These are phyloP conservation scores for Boletus barrowsii DNA, from an alignment of 768 basidiomycete species.

Conservation along the genomic window DNA sequence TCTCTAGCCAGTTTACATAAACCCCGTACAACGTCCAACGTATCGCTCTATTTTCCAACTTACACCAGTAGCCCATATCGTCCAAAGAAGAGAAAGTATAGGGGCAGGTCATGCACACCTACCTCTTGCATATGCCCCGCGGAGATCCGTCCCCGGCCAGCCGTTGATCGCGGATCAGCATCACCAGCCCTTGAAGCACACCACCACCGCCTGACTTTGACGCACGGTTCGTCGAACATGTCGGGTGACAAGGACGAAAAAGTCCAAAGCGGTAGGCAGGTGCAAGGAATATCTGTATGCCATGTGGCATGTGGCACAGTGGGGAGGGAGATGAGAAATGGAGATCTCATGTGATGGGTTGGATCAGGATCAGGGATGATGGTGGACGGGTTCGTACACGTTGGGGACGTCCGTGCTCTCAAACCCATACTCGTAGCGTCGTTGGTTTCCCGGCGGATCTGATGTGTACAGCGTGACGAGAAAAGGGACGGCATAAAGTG, in stretches of 20 bases:
- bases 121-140: slow-evolving; percentile 9
- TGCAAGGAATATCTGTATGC: slow-evolving; percentile 5
- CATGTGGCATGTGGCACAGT: background rate
- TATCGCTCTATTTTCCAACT: background rate
- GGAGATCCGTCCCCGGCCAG: slow-evolving; percentile 9
- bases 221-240: slow-evolving; percentile 19
- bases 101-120: background rate
- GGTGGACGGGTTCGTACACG: slow-evolving; percentile 7
- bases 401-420: slow-evolving; percentile 2
- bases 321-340: background rate
- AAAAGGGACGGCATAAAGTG: background rate
- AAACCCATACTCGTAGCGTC: slow-evolving; percentile 3
- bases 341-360: background rate
- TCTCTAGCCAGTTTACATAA: background rate
- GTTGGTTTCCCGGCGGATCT: background rate
- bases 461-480: background rate
- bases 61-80: background rate
- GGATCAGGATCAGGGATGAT: background rate
- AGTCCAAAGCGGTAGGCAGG: slow-evolving; percentile 20
- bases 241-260: slow-evolving; percentile 24
- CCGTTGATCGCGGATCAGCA: background rate
- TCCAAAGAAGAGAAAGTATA: background rate
- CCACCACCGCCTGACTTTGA: slow-evolving; percentile 25
- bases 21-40: background rate
- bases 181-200: slow-evolving; percentile 27